Base-by-base conservation (phyloP, 129 eudicot species). In the Oenanthe sinensis region DNA sequence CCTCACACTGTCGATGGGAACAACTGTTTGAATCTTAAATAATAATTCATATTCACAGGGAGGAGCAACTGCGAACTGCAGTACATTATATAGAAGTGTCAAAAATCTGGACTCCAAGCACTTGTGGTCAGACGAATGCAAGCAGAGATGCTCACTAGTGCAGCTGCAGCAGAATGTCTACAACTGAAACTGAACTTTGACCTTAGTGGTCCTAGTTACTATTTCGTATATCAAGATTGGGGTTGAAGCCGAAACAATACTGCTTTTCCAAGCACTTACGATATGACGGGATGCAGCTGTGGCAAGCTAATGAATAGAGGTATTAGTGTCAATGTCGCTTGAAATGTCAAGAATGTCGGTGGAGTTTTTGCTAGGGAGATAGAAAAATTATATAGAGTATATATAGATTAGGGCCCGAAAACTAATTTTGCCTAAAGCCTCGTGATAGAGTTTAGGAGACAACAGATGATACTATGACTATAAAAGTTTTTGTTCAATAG, bases 1-100 rank as follows among this genome's bases (percentile, higher is more conserved):
- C 79, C 43, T 87, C 68, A 82, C 86, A 7, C 40, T 87, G 67
- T 88, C 90, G 4, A 3, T 84, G 84, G 86, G 88, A 17, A 77
- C 86, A 50, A 82, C 82, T 4, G 76, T 84, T 5, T 58, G 80
- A 74, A 52, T 87, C 24, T 12, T 87, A 16, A 5, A 55, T 33
- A 68, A 79, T 26, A 75, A 63, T 20, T 77, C 47, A 19, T 85
- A 80, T 2, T 45, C 14, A 1, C 10, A 52, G 22, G 16, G 7
- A 49, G 30, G 67, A 11, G 67, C 1, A 8, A 62, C 8, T 9
- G 33, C 37, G 13, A 62, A 16, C 36, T 62, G 24, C 16, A 26
- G 37, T n/a, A 62, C 37, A n/a, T 62, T 62, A 14, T 62, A 62
- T 10, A n/a, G 22, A 9, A 62, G 69, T 28, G 69, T 62, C 13